phyloP scores from a whole-genome alignment of 2,329 filamentous ascomycete species.

The Cadophora gregata region DNA sequence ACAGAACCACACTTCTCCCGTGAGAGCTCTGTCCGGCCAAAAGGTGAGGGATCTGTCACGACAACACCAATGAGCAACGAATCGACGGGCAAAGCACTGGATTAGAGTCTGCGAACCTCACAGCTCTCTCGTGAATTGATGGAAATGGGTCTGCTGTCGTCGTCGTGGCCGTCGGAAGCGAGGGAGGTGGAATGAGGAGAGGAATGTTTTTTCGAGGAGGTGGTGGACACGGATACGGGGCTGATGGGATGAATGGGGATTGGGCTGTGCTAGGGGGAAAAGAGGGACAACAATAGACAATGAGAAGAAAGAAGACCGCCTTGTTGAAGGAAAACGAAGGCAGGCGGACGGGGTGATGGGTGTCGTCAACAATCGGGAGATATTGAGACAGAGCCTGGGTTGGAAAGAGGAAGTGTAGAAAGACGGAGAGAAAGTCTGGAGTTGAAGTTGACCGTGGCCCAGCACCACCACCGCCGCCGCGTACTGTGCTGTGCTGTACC shows the following conservation, averaged over 20 bases:
- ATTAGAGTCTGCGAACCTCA: constrained; percentile 34
- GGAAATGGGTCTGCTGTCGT: constrained; percentile 16
- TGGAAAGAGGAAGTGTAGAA: constrained; percentile 20
- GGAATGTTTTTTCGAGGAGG: constrained; percentile 29
- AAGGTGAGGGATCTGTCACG: constrained; percentile 30
- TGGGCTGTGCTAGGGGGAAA: constrained; percentile 24
- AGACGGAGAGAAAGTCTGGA: constrained; percentile 21
- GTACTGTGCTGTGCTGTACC: too few species aligned
- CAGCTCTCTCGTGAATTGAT: constrained; percentile 26
- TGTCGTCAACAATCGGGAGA: constrained; percentile 27
- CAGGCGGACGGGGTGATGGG: constrained; percentile 20
- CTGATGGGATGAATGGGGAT: not conserved
- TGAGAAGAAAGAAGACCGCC: constrained; percentile 24
- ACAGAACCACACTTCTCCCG: constrained; percentile 43
- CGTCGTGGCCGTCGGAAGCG: constrained; percentile 31
- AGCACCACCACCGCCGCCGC: not conserved
- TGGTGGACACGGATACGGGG: constrained; percentile 17
- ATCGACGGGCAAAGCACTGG: constrained; percentile 18
- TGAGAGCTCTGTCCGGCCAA: constrained; percentile 31
- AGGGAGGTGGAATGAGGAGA: constrained; percentile 34
- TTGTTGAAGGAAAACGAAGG: constrained; percentile 19
- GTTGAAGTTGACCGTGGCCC: constrained; percentile 1
- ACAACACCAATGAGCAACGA: constrained; percentile 28
- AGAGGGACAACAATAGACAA: constrained; percentile 32
- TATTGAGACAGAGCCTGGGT: constrained; percentile 27